Evolutionary conservation across 176 grass and related monocot genomes (phyloP), one percentile per base, ranked within the genome.

Genomic region (Chrysopogon serrulatus): DNA sequence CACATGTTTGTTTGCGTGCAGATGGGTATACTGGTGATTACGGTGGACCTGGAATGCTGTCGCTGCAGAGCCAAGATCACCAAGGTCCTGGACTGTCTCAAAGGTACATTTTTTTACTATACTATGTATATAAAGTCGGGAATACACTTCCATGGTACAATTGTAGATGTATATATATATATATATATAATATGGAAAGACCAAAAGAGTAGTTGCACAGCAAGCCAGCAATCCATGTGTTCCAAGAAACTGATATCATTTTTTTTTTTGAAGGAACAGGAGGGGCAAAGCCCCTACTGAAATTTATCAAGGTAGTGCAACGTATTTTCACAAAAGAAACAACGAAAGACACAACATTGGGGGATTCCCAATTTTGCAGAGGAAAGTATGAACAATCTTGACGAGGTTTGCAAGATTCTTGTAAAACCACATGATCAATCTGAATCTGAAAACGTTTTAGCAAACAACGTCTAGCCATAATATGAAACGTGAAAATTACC

Each of bases 61-160:
- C 26, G 59, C 59, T 62, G 26, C 26, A 62, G 26, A 62, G 59
- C 59, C 59, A 62, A 62, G 26, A 62, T 62, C 59, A 62, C 12
- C 59, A 62, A 62, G 12, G 70, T 89, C 30, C 69, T 85, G 13
- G 76, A 37, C n/a, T 49, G 82, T 19, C 82, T 85, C 32, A 4
- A 74, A 85, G 76, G 82, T 89, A 63, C 74, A 60, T 70, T 32
- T 59, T 54, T 59, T 1, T 17, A 24, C 5, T 34, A 9, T 68
- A 32, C 19, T 24, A 11, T 57, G 9, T 57, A 57, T 11, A 24
- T 57, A 54, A 57, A 24, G 53, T 1, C 24, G 18, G 15, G 51
- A 39, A 63, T 45, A 11, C 2, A 11, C 2, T 73, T 53, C 47
- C 71, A 23, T 74, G 43, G 33, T 32, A 43, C 43, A 34, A 59